Base-by-base conservation (phyloP, 257 asterid genomes). In the Agastache rugosa region DNA sequence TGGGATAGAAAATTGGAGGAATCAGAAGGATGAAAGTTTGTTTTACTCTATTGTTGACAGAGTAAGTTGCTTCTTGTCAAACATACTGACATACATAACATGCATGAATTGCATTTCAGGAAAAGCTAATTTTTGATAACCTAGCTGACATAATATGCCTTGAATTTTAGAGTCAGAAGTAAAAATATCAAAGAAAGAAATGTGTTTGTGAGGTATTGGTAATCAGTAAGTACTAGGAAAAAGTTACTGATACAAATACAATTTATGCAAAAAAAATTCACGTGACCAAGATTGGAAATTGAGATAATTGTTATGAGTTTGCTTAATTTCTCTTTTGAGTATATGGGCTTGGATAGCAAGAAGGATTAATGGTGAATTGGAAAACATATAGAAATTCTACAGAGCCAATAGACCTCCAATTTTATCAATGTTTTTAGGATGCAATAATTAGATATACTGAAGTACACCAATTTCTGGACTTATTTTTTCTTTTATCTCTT, bases 171-270 rank as follows among this genome's bases (percentile, higher is more conserved):
- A 41, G 56, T 39, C 31, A 4, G 58, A 23, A 4, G 68, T 22
- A 64, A 60, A 59, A 59, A 42, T 54, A 61, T 7, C n/a, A 34
- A 41, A 62, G 11, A 73, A 23, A 35, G 19, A 73, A 73, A 47
- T 31, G 53, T 73, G 27, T 31, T 34, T 31, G 54, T 31, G 15
- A 29, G 44, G 15, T 35, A 5, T 39, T 31, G 53, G 63, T 15
- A 3, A 25, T 59, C 62, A 4, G 23, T 27, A 25, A 41, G 12
- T 42, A 45, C 41, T 48, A 47, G 70, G 51, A 72, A 7, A 17
- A 51, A 45, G 37, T 45, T 61, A 16, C 23, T 11, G 31, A 61
- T 42, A 59, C 6, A 0, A 58, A 61, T 42, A 59, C 6, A 0
- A 58, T 47, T 41, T 56, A 23, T 14, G 39, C 39, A 31, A 10